Conservation (phyloP, 257 asterid species). For the Solanum pinnatisectum region DNA sequence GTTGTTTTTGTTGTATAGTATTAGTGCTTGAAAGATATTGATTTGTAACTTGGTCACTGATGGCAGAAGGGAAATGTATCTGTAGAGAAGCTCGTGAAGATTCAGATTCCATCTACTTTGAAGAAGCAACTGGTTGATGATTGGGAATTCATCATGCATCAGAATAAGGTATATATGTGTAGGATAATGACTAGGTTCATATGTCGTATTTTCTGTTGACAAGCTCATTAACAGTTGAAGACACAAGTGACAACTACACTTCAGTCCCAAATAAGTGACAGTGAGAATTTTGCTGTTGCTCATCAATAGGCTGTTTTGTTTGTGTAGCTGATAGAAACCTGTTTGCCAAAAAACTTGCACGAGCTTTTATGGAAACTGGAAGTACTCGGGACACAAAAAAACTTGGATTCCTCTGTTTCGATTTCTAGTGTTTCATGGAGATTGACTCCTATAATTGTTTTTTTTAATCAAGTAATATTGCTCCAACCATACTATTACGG, state of each 20-base stretch:
- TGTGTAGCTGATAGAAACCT: not conserved
- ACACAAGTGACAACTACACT: not conserved
- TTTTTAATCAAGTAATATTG: not conserved
- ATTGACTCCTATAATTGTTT: not conserved
- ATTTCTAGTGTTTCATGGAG: not conserved
- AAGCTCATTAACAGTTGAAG: not conserved
- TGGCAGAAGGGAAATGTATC: constrained; percentile 38
- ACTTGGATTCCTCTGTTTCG: not conserved
- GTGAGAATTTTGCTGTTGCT: not conserved
- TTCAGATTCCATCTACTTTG: constrained; percentile 62
- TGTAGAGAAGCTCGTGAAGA: constrained; percentile 53
- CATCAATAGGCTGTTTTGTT: not conserved
- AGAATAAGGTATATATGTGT: constrained; percentile 54
- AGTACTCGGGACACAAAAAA: not conserved
- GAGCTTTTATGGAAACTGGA: not conserved
- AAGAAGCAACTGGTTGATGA: constrained; percentile 78
- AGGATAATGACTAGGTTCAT: not conserved
- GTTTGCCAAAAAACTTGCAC: not conserved
- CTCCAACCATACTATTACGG: not conserved
- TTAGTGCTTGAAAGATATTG: not conserved
- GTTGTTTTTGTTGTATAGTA: not conserved
- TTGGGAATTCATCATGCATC: constrained; percentile 74
- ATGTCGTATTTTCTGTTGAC: not conserved
- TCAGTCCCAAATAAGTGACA: not conserved
- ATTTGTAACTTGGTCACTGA: not conserved